A percentile compares a stretch with the other conserved stretches of the same genome.
These are phyloP conservation scores for Oxalis stricta DNA, from an alignment of 441 rosid genomes.

Conservation along the genomic window DNA sequence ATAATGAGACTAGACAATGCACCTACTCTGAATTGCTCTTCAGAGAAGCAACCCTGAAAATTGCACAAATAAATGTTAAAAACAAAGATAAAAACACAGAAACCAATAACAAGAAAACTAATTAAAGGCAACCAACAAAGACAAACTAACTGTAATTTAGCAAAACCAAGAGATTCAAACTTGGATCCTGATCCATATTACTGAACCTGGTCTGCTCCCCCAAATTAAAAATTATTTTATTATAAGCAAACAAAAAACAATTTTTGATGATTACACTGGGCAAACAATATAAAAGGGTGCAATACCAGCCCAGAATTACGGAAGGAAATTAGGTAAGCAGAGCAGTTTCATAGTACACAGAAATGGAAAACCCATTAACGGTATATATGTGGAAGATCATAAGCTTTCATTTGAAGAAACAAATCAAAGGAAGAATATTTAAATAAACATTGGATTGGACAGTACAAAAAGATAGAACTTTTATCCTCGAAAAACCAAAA, in stretches of 20 bases:
- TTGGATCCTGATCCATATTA: constrained; percentile 74
- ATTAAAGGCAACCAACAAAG: constrained; percentile 13
- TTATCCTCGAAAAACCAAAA: too few relatives aligned
- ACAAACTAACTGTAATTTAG: constrained; percentile 12
- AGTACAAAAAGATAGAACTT: too few relatives aligned
- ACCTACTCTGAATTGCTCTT: constrained; percentile 27
- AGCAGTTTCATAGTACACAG: constrained; percentile 13
- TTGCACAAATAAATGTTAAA: constrained; percentile 10
- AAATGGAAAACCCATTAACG: constrained; percentile 20
- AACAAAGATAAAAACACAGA: constrained; percentile 23
- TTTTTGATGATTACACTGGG: neutral
- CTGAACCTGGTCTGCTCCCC: constrained; percentile 33
- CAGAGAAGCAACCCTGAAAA: constrained; percentile 44
- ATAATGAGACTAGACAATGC: constrained; percentile 29
- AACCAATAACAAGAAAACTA: constrained; percentile 21
- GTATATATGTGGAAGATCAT: constrained; percentile 31
- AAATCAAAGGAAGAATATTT: constrained; percentile 11
- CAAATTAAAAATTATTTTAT: constrained; percentile 7
- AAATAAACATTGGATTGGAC: neutral
- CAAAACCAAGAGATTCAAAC: constrained; percentile 53
- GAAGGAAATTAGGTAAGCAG: constrained; percentile 23
- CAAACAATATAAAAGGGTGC: neutral
- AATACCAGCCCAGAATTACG: constrained; percentile 12
- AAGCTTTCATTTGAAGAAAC: constrained; percentile 31
- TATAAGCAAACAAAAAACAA: constrained; percentile 8